phyloP scores from a whole-genome alignment of 1,284 basidiomycete genomes.

The Austroboletus niveus region DNA sequence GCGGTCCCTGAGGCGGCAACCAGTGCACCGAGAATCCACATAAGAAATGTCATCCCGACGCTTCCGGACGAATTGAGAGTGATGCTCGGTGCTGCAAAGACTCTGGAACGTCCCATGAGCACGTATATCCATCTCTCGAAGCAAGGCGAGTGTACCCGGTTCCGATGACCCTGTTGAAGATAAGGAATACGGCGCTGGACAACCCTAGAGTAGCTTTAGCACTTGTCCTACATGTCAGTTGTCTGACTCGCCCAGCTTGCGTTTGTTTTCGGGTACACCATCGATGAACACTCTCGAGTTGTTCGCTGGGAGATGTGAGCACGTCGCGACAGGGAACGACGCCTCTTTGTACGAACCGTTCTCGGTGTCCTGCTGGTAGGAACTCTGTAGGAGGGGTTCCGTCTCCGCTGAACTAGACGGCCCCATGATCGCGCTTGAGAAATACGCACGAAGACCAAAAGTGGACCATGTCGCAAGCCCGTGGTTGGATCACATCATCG shows the following conservation, averaged over 20 bases:
- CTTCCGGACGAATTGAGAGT: slow-evolving; percentile 67
- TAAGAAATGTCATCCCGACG: slow-evolving; percentile 57
- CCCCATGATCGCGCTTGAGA: too few relatives aligned
- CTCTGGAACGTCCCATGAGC: slow-evolving; percentile 39
- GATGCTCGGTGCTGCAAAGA: slow-evolving; percentile 70
- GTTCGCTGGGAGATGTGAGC: slow-evolving; percentile 8
- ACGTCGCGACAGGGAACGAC: too few relatives aligned
- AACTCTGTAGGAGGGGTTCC: too few relatives aligned
- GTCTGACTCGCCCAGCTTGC: slow-evolving; percentile 40
- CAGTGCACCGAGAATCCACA: slow-evolving; percentile 70
- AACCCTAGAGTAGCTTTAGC: slow-evolving; percentile 38
- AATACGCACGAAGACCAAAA: too few relatives aligned
- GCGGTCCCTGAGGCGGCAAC: slow-evolving; percentile 64
- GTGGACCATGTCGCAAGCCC: too few relatives aligned
- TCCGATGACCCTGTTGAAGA: slow-evolving; percentile 78
- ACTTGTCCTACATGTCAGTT: not conserved
- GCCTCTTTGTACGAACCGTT: too few relatives aligned
- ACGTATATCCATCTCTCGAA: not conserved
- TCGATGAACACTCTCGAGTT: slow-evolving; percentile 25
- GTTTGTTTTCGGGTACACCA: slow-evolving; percentile 42
- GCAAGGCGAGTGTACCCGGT: slow-evolving; percentile 50
- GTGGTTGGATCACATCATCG: too few relatives aligned
- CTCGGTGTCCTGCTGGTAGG: too few relatives aligned
- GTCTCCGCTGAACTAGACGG: too few relatives aligned
- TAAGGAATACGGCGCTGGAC: slow-evolving; percentile 62